Evolutionary conservation across 2,329 filamentous ascomycete species (phyloP).

Genomic region (Phaeosphaeria sp.): DNA sequence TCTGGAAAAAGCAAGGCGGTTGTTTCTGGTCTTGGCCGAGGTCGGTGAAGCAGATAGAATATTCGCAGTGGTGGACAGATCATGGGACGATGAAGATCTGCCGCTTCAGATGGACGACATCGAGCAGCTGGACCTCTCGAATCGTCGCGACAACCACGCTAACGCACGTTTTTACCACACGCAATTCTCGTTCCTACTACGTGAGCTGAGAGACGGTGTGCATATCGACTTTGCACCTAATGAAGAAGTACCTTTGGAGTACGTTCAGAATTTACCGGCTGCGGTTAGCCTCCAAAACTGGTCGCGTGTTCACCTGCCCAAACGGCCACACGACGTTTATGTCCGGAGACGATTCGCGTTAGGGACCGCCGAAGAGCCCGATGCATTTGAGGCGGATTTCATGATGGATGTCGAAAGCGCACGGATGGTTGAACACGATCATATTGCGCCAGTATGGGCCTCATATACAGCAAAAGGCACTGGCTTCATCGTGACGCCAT

Average conservation of each 20-base stretch:
- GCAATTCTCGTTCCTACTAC: constrained; percentile 75
- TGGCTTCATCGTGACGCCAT: constrained; percentile 72
- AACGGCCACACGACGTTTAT: constrained; percentile 64
- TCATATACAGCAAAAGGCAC: constrained; percentile 71
- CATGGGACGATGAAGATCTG: constrained; percentile 78
- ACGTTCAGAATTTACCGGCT: constrained; percentile 65
- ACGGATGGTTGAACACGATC: constrained; percentile 67
- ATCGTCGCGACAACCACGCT: constrained; percentile 66
- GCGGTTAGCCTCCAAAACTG: constrained; percentile 56
- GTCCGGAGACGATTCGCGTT: constrained; percentile 66
- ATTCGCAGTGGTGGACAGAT: constrained; percentile 76
- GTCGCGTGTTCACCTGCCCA: constrained; percentile 70
- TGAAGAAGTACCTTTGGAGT: constrained; percentile 73
- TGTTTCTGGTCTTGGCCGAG: constrained; percentile 76
- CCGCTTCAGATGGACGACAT: constrained; percentile 72
- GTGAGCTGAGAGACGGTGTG: constrained; percentile 65
- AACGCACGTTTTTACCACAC: constrained; percentile 73
- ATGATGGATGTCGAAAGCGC: constrained; percentile 66
- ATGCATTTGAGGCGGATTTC: constrained; percentile 58
- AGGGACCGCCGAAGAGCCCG: constrained; percentile 42
- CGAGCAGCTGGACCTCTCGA: constrained; percentile 66
- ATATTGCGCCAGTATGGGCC: constrained; percentile 74
- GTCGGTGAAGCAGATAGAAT: constrained; percentile 75
- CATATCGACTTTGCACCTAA: constrained; percentile 70
- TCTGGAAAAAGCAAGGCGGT: constrained; percentile 68